Evolutionary conservation across 495 filamentous ascomycete species (phyloP), one percentile per base, ranked within the genome.

Genomic region (Penicilliopsis zonata): DNA sequence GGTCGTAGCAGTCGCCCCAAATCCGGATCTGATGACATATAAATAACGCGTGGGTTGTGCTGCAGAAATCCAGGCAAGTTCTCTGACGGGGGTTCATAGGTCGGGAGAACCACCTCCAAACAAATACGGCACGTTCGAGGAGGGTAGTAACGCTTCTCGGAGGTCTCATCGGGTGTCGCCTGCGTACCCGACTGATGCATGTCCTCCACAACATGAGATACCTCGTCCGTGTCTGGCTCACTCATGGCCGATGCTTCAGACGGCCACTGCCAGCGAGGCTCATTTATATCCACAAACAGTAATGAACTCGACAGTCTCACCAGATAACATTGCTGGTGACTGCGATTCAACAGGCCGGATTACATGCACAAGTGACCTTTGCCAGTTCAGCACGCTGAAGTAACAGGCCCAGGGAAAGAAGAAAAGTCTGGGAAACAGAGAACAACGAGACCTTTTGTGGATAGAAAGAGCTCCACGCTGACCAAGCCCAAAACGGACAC

Each of bases 51-150:
- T 10, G 80, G 63, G 33, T 53, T 44, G 17, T 69, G 57, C 27
- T 76, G 67, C 32, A 88, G 65, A 29, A 87, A 65, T 12, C 68
- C 66, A 1, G 74, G 71, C 9, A 82, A 44, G 37, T 67, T 60
- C 13, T 78, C 72, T 2, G 69, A 55, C 14, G 73, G 67, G 30
- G 78, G 61, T 26, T 85, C 69, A 42, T 77, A 78, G 8, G 83
- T 88, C 2, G 87, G 83, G 20, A 74, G 57, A 16, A 94, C 83
- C 1, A 67, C 76, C 40, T 95, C 90, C 28, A 94, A 65, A 49
- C 90, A 98, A 41, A 98, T 98, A 31, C 90, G 83, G 53, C 90
- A 98, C 34, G 71, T 78, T 27, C 86, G 74, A 15, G 78, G 67
- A 16, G 67, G 63, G 49, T 79, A 86, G 42, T 70, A 28, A 4